Conservation (phyloP, 2,329 filamentous ascomycete species). For the Septoria linicola region DNA sequence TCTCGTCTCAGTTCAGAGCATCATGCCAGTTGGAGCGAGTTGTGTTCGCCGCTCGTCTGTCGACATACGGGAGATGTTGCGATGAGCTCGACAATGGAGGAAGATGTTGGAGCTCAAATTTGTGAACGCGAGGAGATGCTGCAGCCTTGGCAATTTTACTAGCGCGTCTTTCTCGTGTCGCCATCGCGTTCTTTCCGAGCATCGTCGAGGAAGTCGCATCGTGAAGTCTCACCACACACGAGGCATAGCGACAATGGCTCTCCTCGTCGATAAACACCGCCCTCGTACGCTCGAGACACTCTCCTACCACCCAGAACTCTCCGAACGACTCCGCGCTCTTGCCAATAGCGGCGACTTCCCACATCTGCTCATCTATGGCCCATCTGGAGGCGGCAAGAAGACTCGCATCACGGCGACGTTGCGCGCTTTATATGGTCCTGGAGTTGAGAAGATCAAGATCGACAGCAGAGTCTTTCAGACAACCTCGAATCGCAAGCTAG, state of each 20-base stretch:
- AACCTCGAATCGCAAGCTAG: slow-evolving; percentile 87
- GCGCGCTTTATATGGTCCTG: slow-evolving; percentile 90
- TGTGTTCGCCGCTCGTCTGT: no score
- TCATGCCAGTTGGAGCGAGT: no score
- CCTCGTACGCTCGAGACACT: slow-evolving; percentile 73
- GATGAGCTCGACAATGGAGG: no score
- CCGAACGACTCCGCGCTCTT: slow-evolving; percentile 78
- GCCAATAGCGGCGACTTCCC: slow-evolving; percentile 97
- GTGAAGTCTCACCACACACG: not conserved
- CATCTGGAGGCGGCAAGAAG: slow-evolving; percentile 95
- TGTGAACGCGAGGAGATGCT: no score
- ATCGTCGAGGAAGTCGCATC: not conserved
- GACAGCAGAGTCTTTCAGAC: slow-evolving; percentile 96
- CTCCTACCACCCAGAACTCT: slow-evolving; percentile 86
- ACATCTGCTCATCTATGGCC: slow-evolving; percentile 94
- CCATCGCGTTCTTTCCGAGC: no score
- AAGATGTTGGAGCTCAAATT: no score
- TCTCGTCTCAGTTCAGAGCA: no score
- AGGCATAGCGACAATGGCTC: slow-evolving; percentile 51
- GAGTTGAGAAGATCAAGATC: slow-evolving; percentile 99
- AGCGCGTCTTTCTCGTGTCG: no score
- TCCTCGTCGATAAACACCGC: slow-evolving; percentile 64
- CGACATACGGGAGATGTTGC: no score
- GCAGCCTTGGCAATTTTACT: no score
- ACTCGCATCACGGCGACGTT: slow-evolving; percentile 93